Percentiles rank a stretch among this genome's conserved stretches.
Conservation (phyloP, 768 basidiomycete species). For the Termitomyces sp. region DNA sequence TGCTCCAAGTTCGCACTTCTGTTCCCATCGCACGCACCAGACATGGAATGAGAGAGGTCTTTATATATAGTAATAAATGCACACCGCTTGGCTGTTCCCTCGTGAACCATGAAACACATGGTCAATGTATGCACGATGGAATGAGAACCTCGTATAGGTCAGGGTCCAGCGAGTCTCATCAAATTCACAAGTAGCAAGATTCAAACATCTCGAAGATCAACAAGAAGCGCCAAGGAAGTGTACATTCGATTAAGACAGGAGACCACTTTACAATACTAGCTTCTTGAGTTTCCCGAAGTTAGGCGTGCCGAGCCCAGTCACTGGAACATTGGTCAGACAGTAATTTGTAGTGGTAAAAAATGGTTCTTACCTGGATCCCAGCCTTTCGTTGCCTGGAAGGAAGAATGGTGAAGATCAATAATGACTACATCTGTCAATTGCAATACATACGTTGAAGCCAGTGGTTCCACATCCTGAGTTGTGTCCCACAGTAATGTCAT, state of each 20-base stretch:
- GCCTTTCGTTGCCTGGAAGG: conserved; percentile 40
- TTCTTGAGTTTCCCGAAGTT: conserved; percentile 41
- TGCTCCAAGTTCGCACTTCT: background rate
- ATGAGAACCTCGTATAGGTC: background rate
- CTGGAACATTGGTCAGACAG: conserved; percentile 19
- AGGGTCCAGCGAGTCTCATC: background rate
- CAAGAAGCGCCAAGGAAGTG: background rate
- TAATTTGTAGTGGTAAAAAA: background rate
- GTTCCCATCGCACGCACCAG: background rate
- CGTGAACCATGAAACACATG: background rate
- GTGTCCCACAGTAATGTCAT: conserved; percentile 54
- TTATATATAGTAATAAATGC: background rate
- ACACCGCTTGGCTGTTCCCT: background rate
- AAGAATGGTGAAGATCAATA: background rate
- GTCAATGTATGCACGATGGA: background rate
- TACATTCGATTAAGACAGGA: background rate
- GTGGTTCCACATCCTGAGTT: conserved; percentile 57
- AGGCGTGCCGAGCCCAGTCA: conserved; percentile 53
- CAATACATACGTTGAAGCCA: conserved; percentile 54
- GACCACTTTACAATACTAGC: conserved; percentile 20
- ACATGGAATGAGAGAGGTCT: background rate
- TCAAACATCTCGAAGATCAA: background rate
- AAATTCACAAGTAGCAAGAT: background rate
- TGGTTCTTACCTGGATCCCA: conserved; percentile 51
- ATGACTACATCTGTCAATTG: background rate